A percentile compares a stretch with the other conserved stretches of the same genome.
Evolutionary conservation across 2,329 filamentous ascomycete genomes (phyloP).

Genomic region (Colletotrichum cordylinicola): DNA sequence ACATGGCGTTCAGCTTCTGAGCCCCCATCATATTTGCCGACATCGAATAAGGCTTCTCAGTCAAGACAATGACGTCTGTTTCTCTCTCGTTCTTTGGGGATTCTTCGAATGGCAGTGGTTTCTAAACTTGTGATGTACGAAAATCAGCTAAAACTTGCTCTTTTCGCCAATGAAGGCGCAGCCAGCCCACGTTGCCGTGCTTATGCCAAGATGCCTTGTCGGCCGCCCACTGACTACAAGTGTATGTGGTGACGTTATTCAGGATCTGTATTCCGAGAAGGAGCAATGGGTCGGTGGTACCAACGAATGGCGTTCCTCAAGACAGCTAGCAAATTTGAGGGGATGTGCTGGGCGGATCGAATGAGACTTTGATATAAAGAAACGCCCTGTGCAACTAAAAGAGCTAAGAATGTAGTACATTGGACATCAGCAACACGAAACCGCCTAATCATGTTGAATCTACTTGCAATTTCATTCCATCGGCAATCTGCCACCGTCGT

Average conservation of each 20-base stretch:
- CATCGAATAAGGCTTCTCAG: background rate
- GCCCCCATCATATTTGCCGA: background rate
- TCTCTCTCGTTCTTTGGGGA: background rate
- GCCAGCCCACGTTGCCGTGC: background rate
- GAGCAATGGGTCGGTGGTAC: background rate
- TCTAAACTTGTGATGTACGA: background rate
- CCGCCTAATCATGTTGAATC: background rate
- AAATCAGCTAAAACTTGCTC: background rate
- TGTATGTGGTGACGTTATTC: background rate
- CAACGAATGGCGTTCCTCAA: background rate
- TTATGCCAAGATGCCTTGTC: background rate
- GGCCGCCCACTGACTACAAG: background rate
- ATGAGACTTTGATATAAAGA: background rate
- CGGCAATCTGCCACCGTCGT: background rate
- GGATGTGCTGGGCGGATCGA: background rate
- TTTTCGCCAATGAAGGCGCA: background rate
- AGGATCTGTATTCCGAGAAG: background rate
- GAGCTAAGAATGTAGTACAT: background rate
- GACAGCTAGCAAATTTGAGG: background rate
- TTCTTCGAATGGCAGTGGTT: background rate
- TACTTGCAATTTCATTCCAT: background rate
- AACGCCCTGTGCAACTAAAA: background rate
- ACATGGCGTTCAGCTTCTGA: background rate
- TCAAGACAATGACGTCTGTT: background rate
- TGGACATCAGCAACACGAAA: background rate